Percentiles rank a stretch among this genome's conserved stretches.
Evolutionary conservation across 1,284 basidiomycete species (phyloP).

Genomic region (Inonotus hispidus): DNA sequence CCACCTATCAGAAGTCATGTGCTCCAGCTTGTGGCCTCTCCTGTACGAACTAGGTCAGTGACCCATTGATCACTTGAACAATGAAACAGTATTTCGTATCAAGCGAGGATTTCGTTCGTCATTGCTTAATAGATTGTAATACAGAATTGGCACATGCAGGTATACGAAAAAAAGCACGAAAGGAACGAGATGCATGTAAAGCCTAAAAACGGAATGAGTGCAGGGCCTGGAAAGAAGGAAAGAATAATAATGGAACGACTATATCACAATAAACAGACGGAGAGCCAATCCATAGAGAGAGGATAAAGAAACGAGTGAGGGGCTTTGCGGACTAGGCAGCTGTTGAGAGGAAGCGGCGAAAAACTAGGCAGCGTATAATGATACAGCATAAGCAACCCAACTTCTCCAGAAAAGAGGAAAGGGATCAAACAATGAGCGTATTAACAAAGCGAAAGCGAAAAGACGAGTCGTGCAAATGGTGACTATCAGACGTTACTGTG

Average conservation of each 20-base stretch:
- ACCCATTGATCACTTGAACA: too few species aligned
- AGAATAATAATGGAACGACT: not conserved
- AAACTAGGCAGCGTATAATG: conserved; percentile 8
- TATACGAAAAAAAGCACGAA: conserved; percentile 12
- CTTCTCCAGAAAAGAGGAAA: not conserved
- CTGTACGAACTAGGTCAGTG: too few species aligned
- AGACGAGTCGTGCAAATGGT: not conserved
- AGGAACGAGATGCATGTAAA: not conserved
- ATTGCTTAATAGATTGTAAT: conserved; percentile 3
- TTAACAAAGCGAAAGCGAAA: not conserved
- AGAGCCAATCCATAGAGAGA: conserved; percentile 1
- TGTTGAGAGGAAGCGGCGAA: not conserved
- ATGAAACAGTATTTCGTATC: not conserved
- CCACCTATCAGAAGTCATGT: too few species aligned
- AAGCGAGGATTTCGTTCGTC: not conserved
- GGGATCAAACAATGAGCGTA: not conserved
- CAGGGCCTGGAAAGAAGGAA: not conserved
- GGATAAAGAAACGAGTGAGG: not conserved
- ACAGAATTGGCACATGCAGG: conserved; percentile 14
- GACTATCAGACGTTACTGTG: not conserved
- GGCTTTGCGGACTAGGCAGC: not conserved
- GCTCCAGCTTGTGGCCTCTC: too few species aligned
- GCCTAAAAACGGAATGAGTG: not conserved
- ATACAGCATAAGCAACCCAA: conserved; percentile 12
- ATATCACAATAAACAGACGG: not conserved